Percentiles rank a stretch among this genome's conserved stretches.
Evolutionary conservation across 2,329 filamentous ascomycete genomes (phyloP).

Genomic region (Neofusicoccum laricinum): DNA sequence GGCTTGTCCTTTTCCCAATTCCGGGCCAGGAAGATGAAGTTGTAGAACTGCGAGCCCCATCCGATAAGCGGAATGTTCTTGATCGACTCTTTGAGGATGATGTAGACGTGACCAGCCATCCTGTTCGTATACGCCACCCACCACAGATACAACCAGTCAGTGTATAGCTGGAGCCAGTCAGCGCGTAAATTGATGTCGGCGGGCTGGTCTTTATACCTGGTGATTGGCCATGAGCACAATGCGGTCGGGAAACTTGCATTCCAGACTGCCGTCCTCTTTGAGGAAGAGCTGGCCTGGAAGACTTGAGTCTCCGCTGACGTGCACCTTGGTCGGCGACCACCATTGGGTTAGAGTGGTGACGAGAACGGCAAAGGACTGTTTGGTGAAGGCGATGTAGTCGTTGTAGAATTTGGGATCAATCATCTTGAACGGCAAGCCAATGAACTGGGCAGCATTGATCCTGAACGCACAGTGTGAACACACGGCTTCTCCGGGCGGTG

Average conservation of each 20-base stretch:
- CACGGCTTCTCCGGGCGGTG: background rate
- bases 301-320: conserved; percentile 79
- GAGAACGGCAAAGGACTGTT: conserved; percentile 76
- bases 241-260: conserved; percentile 77
- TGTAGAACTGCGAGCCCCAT: conserved; percentile 78
- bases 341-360: conserved; percentile 79
- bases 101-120: conserved; percentile 84
- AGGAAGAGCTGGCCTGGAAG: conserved; percentile 72
- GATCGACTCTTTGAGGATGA: conserved; percentile 84
- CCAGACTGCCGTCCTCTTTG: conserved; percentile 67
- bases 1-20: conserved; percentile 80
- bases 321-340: conserved; percentile 80
- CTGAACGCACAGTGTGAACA: conserved; percentile 22
- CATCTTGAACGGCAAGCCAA: conserved; percentile 73
- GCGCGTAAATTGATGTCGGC: background rate
- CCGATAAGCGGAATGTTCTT: conserved; percentile 79
- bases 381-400: conserved; percentile 82
- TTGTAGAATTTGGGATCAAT: conserved; percentile 77
- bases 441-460: conserved; percentile 66
- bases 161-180: conserved; percentile 61
- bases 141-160: conserved; percentile 91
- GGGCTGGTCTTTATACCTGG: conserved; percentile 49
- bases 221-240: conserved; percentile 85
- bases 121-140: conserved; percentile 85
- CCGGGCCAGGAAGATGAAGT: conserved; percentile 88